These are phyloP conservation scores for Xerocomus spinulosus DNA, from an alignment of 768 basidiomycete genomes.

Conservation along the genomic window DNA sequence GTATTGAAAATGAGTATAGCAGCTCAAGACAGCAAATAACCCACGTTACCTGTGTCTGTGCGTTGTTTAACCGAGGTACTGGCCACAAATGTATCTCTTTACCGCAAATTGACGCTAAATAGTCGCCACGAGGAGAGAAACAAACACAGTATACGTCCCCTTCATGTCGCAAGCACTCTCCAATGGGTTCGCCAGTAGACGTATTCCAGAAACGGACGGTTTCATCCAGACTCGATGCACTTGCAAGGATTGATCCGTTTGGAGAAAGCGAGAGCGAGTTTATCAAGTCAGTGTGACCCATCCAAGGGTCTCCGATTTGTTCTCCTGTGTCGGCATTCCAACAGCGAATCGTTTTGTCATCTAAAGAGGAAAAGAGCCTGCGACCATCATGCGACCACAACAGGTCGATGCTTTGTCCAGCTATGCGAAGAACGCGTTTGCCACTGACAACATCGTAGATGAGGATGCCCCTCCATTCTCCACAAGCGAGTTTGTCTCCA, in stretches of 20 bases:
- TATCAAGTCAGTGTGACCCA: conserved; percentile 8
- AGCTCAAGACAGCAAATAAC: too few species aligned
- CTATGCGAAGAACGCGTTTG: neutral
- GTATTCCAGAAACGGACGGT: conserved; percentile 1
- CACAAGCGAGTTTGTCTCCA: neutral
- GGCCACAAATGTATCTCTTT: neutral
- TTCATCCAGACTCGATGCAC: neutral
- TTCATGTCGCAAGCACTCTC: too few species aligned
- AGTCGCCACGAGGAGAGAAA: conserved; percentile 10
- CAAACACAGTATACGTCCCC: too few species aligned
- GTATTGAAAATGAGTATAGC: too few species aligned
- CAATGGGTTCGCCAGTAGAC: too few species aligned
- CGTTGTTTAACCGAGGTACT: neutral
- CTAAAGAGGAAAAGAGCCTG: conserved; percentile 3
- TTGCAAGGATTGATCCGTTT: neutral
- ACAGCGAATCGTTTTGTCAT: conserved; percentile 1
- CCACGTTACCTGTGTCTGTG: too few species aligned
- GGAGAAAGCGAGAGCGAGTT: neutral
- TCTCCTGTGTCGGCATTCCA: conserved; percentile 5
- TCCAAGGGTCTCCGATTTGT: conserved; percentile 7
- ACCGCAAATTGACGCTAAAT: neutral
- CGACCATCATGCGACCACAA: conserved; percentile 15
- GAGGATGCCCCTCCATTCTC: neutral
- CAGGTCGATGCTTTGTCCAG: neutral
- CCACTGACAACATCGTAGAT: neutral